A percentile compares a stretch with the other conserved stretches of the same genome.
Conservation (phyloP, 2,329 filamentous ascomycete genomes). For the Didymella segeticola region DNA sequence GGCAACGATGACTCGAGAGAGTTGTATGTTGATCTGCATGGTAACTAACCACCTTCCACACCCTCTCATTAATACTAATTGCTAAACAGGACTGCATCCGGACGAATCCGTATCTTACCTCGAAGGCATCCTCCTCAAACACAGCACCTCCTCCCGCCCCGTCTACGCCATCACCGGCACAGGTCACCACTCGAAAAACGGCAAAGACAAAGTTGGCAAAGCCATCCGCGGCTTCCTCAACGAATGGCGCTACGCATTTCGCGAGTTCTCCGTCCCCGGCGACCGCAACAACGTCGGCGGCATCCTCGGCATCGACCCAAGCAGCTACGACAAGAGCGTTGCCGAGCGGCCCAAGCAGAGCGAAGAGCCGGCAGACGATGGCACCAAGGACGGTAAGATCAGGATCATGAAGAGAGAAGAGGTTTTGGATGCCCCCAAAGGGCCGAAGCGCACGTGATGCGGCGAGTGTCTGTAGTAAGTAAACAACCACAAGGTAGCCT, state of each 20-base stretch:
- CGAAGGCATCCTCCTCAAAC: constrained; percentile 84
- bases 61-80: constrained; percentile 9
- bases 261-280: constrained; percentile 96
- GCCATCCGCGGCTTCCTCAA: constrained; percentile 89
- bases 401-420: constrained; percentile 50
- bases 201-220: constrained; percentile 98
- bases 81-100: constrained; percentile 75
- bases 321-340: constrained; percentile 61
- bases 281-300: constrained; percentile 82
- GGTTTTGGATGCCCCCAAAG: constrained; percentile 45
- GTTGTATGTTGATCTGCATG: constrained; percentile 94
- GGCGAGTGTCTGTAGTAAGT: neutral
- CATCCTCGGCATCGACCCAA: constrained; percentile 69
- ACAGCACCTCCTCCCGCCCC: constrained; percentile 72
- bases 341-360: constrained; percentile 45
- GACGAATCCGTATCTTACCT: constrained; percentile 97
- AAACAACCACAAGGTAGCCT: constrained; percentile 12
- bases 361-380: constrained; percentile 33
- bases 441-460: constrained; percentile 41
- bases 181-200: constrained; percentile 96
- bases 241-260: constrained; percentile 94
- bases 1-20: constrained; percentile 67
- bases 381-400: constrained; percentile 45
- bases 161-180: constrained; percentile 97
- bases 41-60: constrained; percentile 31